Conservation (phyloP, 106 monocot genomes). For the Allium cepa region DNA sequence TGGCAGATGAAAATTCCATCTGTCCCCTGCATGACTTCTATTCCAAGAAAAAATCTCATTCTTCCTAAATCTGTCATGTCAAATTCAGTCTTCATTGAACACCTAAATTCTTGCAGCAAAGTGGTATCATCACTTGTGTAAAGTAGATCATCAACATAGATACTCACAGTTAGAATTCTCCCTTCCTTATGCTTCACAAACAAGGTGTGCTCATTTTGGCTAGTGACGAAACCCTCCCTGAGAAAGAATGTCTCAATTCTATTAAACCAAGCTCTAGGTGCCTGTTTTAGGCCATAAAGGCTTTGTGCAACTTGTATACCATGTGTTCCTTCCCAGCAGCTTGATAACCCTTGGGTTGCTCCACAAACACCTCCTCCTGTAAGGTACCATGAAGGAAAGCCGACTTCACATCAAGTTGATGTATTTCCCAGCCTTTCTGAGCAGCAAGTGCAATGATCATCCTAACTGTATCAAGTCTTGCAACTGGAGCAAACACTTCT, state of each 20-base stretch:
- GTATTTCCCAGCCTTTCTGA: too few relatives aligned
- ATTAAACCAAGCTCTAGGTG: background rate
- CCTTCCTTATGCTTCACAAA: too few relatives aligned
- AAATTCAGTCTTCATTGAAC: background rate
- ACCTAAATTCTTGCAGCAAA: background rate
- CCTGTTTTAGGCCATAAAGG: background rate
- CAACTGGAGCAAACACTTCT: too few relatives aligned
- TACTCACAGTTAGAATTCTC: too few relatives aligned
- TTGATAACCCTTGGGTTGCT: background rate
- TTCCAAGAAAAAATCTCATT: background rate
- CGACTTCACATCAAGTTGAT: too few relatives aligned
- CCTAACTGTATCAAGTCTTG: too few relatives aligned
- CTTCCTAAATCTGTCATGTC: background rate
- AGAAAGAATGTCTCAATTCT: background rate
- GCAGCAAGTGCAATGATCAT: too few relatives aligned
- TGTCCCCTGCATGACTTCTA: background rate
- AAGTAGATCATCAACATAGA: too few relatives aligned
- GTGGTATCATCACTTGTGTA: background rate
- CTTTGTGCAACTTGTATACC: background rate
- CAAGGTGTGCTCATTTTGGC: too few relatives aligned
- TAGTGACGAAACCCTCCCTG: too few relatives aligned
- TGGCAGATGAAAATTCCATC: background rate
- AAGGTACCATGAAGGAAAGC: background rate
- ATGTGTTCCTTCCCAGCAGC: background rate
- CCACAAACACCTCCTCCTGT: background rate